These are phyloP conservation scores for Colletotrichum eremochloae DNA, from an alignment of 2,329 filamentous ascomycete species.

Conservation along the genomic window DNA sequence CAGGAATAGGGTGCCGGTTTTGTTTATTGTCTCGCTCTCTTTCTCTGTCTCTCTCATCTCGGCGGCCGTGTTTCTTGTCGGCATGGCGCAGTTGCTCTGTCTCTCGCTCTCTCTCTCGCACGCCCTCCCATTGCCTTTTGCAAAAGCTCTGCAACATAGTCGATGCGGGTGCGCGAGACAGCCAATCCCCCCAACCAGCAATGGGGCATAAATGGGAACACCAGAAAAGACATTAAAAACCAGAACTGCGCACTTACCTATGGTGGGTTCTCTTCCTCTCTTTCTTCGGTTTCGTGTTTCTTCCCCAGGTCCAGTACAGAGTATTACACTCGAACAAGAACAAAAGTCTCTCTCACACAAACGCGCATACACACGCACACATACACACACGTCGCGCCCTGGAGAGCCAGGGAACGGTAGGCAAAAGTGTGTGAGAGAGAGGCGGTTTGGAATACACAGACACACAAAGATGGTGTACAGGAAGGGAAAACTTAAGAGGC, in stretches of 20 bases:
- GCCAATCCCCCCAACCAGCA: background rate
- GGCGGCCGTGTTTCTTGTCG: slow-evolving; percentile 23
- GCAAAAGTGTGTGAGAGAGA: slow-evolving; percentile 47
- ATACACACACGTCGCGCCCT: slow-evolving; percentile 60
- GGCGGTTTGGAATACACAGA: slow-evolving; percentile 47
- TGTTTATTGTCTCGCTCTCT: background rate
- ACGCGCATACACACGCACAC: background rate
- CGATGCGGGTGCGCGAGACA: slow-evolving; percentile 7
- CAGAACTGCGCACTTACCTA: slow-evolving; percentile 26
- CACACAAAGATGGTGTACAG: slow-evolving; percentile 44
- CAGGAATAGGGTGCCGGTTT: background rate
- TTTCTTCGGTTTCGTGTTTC: slow-evolving; percentile 8
- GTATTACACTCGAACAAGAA: slow-evolving; percentile 34
- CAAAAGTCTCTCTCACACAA: slow-evolving; percentile 40
- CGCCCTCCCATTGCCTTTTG: background rate
- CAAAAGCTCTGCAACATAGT: slow-evolving; percentile 12
- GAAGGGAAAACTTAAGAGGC: slow-evolving; percentile 50
- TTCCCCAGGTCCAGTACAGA: slow-evolving; percentile 27
- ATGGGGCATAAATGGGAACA: background rate
- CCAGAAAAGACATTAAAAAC: background rate
- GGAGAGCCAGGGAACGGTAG: slow-evolving; percentile 62
- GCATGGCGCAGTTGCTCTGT: slow-evolving; percentile 3
- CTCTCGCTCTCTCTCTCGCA: background rate
- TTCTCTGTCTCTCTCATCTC: background rate
- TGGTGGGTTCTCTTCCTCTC: background rate